These are phyloP conservation scores for Populus pruinosa DNA, from an alignment of 345 rosid species.

Conservation along the genomic window DNA sequence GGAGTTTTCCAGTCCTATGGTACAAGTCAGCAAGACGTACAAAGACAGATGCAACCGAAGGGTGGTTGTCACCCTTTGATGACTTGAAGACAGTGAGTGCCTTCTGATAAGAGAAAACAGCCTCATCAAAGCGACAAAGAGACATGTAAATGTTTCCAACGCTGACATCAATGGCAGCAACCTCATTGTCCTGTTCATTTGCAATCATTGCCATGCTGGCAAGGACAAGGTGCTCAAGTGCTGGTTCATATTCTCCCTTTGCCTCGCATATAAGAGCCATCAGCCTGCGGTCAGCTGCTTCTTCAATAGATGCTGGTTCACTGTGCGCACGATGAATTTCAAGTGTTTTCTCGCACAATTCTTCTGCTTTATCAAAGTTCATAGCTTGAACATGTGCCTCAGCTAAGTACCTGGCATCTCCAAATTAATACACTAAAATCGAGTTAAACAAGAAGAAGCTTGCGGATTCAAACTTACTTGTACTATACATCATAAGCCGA, in stretches of 20 bases:
- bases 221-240: slow-evolving; percentile 95
- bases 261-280: slow-evolving; percentile 96
- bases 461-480: background rate
- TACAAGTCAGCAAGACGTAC: slow-evolving; percentile 94
- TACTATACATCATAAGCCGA: background rate
- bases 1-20: slow-evolving; percentile 90
- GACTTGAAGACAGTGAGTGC: slow-evolving; percentile 96
- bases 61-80: slow-evolving; percentile 94
- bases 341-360: slow-evolving; percentile 80
- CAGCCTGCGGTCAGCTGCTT: slow-evolving; percentile 91
- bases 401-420: slow-evolving; percentile 70
- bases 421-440: background rate
- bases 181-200: slow-evolving; percentile 83
- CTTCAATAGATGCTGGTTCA: slow-evolving; percentile 95
- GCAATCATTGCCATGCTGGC: slow-evolving; percentile 99
- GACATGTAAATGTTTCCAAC: slow-evolving; percentile 89
- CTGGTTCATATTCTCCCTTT: slow-evolving; percentile 84
- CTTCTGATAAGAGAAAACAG: slow-evolving; percentile 95
- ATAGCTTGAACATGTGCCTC: slow-evolving; percentile 99
- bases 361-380: slow-evolving; percentile 98
- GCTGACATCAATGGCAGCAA: slow-evolving; percentile 94
- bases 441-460: background rate
- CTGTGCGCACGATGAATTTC: slow-evolving; percentile 96
- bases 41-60: slow-evolving; percentile 83
- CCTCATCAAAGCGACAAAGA: slow-evolving; percentile 90